Conservation (phyloP, 2,329 filamentous ascomycete species). For the Botrytis porri region DNA sequence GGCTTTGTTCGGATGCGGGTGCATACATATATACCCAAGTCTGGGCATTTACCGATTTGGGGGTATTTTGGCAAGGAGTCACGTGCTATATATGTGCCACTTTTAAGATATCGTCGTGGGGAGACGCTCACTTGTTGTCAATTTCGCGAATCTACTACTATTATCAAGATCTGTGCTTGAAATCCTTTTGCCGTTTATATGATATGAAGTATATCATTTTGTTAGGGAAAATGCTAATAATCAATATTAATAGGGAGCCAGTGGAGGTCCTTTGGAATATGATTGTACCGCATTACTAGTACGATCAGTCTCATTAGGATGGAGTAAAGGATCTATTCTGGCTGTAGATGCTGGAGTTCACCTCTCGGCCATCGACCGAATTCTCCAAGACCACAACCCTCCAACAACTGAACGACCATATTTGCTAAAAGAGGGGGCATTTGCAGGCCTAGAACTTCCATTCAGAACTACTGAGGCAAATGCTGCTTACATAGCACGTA, state of each 20-base stretch:
- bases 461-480: conserved; percentile 68
- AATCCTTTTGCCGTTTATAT: background rate
- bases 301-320: conserved; percentile 73
- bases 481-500: conserved; percentile 73
- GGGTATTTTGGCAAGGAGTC: background rate
- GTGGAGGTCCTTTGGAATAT: conserved; percentile 85
- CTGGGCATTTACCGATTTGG: background rate
- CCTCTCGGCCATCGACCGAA: conserved; percentile 77
- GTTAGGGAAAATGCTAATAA: background rate
- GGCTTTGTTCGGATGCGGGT: background rate
- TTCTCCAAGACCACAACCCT: conserved; percentile 54
- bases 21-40: background rate
- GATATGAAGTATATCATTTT: background rate
- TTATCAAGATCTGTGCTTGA: background rate
- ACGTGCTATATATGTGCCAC: background rate
- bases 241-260: conserved; percentile 64
- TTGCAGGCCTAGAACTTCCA: conserved; percentile 73
- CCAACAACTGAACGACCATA: conserved; percentile 47
- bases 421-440: conserved; percentile 66
- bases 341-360: conserved; percentile 95
- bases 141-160: background rate
- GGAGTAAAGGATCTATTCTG: conserved; percentile 78
- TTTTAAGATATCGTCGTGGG: background rate
- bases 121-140: background rate
- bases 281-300: conserved; percentile 85